Percentiles rank a stretch among this genome's conserved stretches.
These are phyloP conservation scores for Metschnikowia amazonensis DNA, from an alignment of 805 yeast genomes.

Conservation along the genomic window DNA sequence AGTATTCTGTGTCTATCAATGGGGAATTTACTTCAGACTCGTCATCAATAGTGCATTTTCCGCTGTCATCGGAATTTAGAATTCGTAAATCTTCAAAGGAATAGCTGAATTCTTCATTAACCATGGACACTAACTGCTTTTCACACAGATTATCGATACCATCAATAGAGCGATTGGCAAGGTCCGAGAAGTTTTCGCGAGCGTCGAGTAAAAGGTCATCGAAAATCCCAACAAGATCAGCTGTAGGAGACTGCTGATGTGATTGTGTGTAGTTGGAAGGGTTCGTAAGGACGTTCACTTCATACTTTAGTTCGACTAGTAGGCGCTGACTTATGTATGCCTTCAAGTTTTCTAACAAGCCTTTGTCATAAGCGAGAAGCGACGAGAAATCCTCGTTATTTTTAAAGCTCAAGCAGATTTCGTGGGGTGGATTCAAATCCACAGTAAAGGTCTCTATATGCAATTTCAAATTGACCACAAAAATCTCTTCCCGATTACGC, in stretches of 20 bases:
- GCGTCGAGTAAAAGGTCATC: background rate
- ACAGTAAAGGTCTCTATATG: constrained; percentile 23
- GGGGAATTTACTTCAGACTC: constrained; percentile 9
- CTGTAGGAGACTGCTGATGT: background rate
- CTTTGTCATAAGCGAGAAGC: constrained; percentile 26
- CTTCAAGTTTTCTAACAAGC: constrained; percentile 24
- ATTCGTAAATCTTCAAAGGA: constrained; percentile 20
- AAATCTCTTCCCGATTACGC: constrained; percentile 24
- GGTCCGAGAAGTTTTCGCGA: constrained; percentile 1
- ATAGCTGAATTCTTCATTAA: constrained; percentile 7
- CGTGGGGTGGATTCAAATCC: constrained; percentile 14
- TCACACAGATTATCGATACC: constrained; percentile 10
- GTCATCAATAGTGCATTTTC: constrained; percentile 19
- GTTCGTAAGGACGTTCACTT: constrained; percentile 9
- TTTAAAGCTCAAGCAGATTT: constrained; percentile 22
- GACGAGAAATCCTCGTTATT: constrained; percentile 31
- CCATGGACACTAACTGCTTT: constrained; percentile 14
- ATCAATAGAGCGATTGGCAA: constrained; percentile 12
- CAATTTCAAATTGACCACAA: constrained; percentile 30
- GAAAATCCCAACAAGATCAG: background rate
- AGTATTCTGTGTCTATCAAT: background rate
- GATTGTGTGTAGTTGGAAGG: background rate
- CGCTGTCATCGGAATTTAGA: constrained; percentile 26
- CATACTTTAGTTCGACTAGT: constrained; percentile 13
- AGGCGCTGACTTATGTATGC: constrained; percentile 24